phyloP scores from a whole-genome alignment of 768 basidiomycete genomes.

The Boletellus ananas region DNA sequence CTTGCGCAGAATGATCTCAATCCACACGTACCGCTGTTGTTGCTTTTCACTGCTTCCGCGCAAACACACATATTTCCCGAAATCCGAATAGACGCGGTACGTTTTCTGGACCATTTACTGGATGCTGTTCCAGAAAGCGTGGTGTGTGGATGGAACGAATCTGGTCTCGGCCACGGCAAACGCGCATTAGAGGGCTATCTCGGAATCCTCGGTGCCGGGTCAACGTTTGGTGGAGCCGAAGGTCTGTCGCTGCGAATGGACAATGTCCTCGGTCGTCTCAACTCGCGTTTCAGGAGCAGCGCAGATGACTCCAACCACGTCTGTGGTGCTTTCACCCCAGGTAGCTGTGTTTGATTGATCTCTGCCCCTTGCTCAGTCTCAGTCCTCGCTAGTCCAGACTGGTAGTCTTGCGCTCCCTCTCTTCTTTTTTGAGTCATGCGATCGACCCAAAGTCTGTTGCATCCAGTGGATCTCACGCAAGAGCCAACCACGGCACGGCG shows the following conservation, averaged over 20 bases:
- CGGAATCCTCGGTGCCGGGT: constrained; percentile 69
- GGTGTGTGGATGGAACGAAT: constrained; percentile 62
- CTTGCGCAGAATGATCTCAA: constrained; percentile 55
- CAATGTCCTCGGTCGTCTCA: neutral
- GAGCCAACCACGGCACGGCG: constrained; percentile 8
- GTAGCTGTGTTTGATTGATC: constrained; percentile 34
- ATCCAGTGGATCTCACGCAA: constrained; percentile 13
- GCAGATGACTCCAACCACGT: constrained; percentile 56
- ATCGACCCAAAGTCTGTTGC: constrained; percentile 25
- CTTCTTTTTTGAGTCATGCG: constrained; percentile 58
- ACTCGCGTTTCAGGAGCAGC: constrained; percentile 19
- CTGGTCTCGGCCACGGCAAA: constrained; percentile 49
- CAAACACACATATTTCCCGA: constrained; percentile 95
- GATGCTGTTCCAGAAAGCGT: constrained; percentile 65
- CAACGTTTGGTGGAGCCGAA: constrained; percentile 53
- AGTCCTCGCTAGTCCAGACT: constrained; percentile 60
- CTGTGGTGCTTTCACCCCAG: constrained; percentile 59
- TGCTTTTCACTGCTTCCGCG: constrained; percentile 86
- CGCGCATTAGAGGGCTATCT: constrained; percentile 78
- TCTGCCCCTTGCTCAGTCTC: constrained; percentile 3
- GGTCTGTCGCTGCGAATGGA: constrained; percentile 35
- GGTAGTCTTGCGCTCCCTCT: constrained; percentile 68
- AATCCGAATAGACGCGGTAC: constrained; percentile 85
- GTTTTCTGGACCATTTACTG: constrained; percentile 72
- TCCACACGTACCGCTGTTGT: constrained; percentile 71